A percentile compares a stretch with the other conserved stretches of the same genome.
Evolutionary conservation across 768 basidiomycete genomes (phyloP).

Genomic region (Melanogaster broomeanus): DNA sequence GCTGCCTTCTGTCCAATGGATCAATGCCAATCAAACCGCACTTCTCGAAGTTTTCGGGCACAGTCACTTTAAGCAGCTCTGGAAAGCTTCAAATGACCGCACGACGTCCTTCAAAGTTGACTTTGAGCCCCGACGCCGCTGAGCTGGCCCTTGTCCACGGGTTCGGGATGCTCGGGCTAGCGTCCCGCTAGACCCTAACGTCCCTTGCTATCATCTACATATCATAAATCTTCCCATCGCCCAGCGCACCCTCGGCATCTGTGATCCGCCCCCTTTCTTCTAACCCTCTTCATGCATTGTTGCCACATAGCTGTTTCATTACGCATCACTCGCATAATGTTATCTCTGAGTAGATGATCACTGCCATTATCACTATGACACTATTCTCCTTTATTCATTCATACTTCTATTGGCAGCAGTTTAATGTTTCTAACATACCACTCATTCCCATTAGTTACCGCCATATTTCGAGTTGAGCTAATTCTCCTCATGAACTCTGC

Average conservation of each 20-base stretch:
- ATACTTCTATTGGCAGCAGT: constrained; percentile 25
- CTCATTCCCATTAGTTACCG: constrained; percentile 23
- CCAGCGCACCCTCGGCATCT: constrained; percentile 21
- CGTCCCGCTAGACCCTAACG: constrained; percentile 10
- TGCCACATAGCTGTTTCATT: constrained; percentile 42
- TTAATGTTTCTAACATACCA: constrained; percentile 34
- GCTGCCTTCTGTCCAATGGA: constrained; percentile 76
- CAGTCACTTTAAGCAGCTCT: constrained; percentile 69
- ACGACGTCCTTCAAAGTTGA: constrained; percentile 76
- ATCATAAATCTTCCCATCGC: constrained; percentile 18
- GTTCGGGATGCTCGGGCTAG: constrained; percentile 17
- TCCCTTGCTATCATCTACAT: constrained; percentile 7
- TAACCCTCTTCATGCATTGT: constrained; percentile 32
- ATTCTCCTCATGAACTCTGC: constrained; percentile 5
- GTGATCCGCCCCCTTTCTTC: constrained; percentile 28
- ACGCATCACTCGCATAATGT: constrained; percentile 36
- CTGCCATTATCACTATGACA: constrained; percentile 28
- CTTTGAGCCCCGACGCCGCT: constrained; percentile 46
- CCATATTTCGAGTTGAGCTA: constrained; percentile 4
- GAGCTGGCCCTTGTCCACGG: constrained; percentile 23
- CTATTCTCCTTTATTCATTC: constrained; percentile 34
- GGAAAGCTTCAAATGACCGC: constrained; percentile 71
- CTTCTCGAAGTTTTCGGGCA: constrained; percentile 76
- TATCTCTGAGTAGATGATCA: constrained; percentile 29
- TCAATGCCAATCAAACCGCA: constrained; percentile 64